A percentile compares a stretch with the other conserved stretches of the same genome.
These are phyloP conservation scores for Breviolum minutum DNA, from an alignment of 73 alveolate species.

Conservation along the genomic window DNA sequence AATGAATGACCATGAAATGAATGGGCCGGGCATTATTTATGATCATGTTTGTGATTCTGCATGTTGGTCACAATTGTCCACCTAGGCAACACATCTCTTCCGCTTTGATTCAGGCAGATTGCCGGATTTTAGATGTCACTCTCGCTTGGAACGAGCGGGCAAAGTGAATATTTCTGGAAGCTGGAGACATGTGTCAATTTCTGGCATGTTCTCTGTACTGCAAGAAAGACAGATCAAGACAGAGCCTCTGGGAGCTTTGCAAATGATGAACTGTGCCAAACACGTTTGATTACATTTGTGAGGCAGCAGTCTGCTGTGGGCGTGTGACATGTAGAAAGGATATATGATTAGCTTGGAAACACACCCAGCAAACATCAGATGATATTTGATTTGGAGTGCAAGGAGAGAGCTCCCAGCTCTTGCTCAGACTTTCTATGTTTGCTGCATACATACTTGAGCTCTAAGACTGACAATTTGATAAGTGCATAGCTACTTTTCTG, in stretches of 20 bases:
- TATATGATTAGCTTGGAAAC: no score
- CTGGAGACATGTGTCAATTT: slow-evolving; percentile 18
- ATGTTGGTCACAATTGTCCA: not conserved
- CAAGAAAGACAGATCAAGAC: not conserved
- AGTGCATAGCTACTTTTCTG: not conserved
- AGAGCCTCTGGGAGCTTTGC: no score
- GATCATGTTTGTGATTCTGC: no score
- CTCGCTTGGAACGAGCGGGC: slow-evolving; percentile 47
- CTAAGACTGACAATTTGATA: not conserved
- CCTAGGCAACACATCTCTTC: not conserved
- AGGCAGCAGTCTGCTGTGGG: no score
- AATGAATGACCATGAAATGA: no score
- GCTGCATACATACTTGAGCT: not conserved
- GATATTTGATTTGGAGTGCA: not conserved
- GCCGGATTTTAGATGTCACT: not conserved
- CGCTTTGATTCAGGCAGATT: slow-evolving; percentile 18
- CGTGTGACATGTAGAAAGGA: no score
- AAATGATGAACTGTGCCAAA: no score
- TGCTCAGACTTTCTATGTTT: not conserved
- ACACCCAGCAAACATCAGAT: no score
- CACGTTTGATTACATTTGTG: no score
- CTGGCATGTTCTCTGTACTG: slow-evolving; percentile 5
- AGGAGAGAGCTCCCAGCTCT: slow-evolving; percentile 21
- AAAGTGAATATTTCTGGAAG: not conserved
- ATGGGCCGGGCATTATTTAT: no score